These are phyloP conservation scores for Oidium heveae DNA, from an alignment of 2,329 filamentous ascomycete genomes.

Conservation along the genomic window DNA sequence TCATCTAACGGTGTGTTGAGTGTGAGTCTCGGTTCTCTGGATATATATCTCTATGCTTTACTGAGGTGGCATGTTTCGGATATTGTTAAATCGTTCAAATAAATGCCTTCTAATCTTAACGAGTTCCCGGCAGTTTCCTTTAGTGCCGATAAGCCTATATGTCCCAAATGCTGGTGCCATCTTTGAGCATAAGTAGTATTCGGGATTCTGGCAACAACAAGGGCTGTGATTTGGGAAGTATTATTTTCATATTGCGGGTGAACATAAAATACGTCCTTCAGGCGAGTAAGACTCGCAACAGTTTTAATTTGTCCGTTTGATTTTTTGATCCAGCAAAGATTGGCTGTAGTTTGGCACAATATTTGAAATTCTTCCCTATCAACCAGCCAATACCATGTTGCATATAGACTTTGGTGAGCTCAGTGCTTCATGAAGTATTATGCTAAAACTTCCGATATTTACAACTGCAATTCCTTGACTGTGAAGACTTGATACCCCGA, in stretches of 20 bases:
- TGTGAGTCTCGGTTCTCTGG: background rate
- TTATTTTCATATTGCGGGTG: too few species aligned
- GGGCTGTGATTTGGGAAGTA: background rate
- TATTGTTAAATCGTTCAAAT: background rate
- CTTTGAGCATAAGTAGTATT: background rate
- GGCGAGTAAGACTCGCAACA: background rate
- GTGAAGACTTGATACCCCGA: background rate
- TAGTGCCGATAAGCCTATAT: background rate
- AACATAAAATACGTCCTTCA: background rate
- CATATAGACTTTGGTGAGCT: background rate
- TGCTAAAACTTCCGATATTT: background rate
- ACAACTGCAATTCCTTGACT: background rate
- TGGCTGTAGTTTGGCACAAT: background rate
- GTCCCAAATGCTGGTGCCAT: background rate
- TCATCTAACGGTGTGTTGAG: background rate
- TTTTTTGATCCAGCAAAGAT: background rate
- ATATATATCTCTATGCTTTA: background rate
- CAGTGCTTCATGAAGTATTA: background rate
- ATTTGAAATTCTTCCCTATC: background rate
- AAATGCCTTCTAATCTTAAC: constrained; percentile 15
- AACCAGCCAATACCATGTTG: background rate
- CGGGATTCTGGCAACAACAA: background rate
- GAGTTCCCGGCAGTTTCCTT: background rate
- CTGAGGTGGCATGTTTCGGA: background rate
- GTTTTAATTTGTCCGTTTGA: background rate